phyloP scores from a whole-genome alignment of 148 eudicot species.

The Talinum fruticosum region DNA sequence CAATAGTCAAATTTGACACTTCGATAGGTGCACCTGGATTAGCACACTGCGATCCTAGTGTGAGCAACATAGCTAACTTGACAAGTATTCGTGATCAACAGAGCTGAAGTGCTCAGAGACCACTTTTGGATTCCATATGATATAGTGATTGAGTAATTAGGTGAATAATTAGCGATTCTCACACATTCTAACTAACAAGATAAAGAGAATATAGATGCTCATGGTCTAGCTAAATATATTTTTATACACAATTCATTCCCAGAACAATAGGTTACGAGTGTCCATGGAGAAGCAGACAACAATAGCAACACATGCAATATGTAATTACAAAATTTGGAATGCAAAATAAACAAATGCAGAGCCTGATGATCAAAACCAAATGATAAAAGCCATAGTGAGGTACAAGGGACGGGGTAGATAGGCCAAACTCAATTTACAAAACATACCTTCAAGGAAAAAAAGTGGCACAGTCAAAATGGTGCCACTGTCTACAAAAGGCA shows the following conservation, averaged over 20 bases:
- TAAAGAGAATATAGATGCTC: not conserved
- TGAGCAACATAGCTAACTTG: not conserved
- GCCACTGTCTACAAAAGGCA: constrained; percentile 78
- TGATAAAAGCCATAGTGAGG: not conserved
- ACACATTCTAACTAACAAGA: not conserved
- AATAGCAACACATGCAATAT: not conserved
- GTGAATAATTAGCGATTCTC: not conserved
- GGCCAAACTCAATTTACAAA: not conserved
- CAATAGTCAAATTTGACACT: not conserved
- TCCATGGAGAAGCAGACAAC: not conserved
- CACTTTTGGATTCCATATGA: not conserved
- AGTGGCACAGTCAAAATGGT: constrained; percentile 62
- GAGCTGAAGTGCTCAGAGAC: not conserved
- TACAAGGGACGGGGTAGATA: not conserved
- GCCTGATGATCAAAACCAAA: not conserved
- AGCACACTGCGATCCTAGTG: not conserved
- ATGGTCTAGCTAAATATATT: not conserved
- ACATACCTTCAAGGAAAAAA: constrained; percentile 77
- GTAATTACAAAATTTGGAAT: not conserved
- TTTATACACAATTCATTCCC: not conserved
- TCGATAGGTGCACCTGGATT: not conserved
- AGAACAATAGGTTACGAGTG: not conserved
- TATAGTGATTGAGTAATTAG: not conserved
- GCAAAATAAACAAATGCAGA: not conserved
- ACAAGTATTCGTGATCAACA: not conserved